Base-by-base conservation (phyloP, 768 basidiomycete genomes). In the Lactifluus subvellereus region DNA sequence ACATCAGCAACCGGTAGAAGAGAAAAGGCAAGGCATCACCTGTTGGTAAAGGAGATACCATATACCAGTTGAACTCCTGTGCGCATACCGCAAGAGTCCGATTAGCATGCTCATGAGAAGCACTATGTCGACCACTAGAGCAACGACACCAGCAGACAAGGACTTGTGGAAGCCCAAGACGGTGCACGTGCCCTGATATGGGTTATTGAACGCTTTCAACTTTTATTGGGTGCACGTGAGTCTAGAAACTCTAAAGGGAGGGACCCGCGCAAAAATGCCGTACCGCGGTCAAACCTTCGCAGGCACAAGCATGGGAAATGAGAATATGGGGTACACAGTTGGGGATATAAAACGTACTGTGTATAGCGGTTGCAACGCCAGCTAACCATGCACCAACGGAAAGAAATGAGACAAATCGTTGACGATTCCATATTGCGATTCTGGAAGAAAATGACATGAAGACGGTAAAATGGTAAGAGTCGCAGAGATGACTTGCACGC, bases 31-130 rank as follows among this genome's bases (percentile, higher is more conserved):
- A 20, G 20, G 45, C 45, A 18, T 40, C n/a, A 58, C 57, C 35
- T 58, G 47, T 58, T 58, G 47, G 48, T 58, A 58, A 30, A 58
- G 47, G 14, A 58, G 8, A 27, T 32, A 11, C 57, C 57, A 58
- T 14, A 58, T 40, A n/a, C 45, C 45, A 10, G n/a, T 20, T 47
- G 45, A 20, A 47, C 5, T n/a, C 7, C 9, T 4, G n/a, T 22
- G 20, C 8, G 20, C 8, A 47, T 10, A 20, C 20, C 45, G 45
- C 2, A 47, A 10, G 45, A 47, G 45, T 10, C 47, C 47, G 22
- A 48, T 48, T 14, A 48, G 47, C 47, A 48, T 48, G 47, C 22
- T 13, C 9, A 48, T 13, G 16, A 48, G 47, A 10, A 48, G 47
- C 22, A 48, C 16, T 3, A 27, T 1, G 11, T 48, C 47, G 20